Base-by-base conservation (phyloP, 2,329 filamentous ascomycete species). In the Paraphaeosphaeria minitans region DNA sequence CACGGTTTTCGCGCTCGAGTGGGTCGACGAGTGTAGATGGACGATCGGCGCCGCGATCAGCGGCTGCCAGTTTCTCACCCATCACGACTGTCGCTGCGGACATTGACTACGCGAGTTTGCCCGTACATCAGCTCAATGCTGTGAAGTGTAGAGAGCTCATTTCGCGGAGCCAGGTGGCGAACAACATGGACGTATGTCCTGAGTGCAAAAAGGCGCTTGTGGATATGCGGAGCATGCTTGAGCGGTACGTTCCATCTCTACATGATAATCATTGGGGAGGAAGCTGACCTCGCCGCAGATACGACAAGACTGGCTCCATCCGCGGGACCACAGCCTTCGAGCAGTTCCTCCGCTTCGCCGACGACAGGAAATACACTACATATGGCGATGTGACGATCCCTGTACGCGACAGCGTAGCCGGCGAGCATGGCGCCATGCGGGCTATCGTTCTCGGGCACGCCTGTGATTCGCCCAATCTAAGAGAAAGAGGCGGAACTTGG, bases 221-320 rank as follows among this genome's bases (percentile, higher is more conserved):
- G 7, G 29, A 22, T 8, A 53, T 53, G 51, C 41, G 51, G 35
- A 53, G 37, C 13, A 53, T 53, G 51, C 39, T 53, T 10, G 51
- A 53, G 41, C 41, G 51, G 39, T 51, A 24, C 16, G 10, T 12
- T 21, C 13, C 16, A 13, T 22, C 19, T 24, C 19, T 14, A 5
- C 24, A 29, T 29, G 8, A 29, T 4, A 29, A 29, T 29, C 8
- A 29, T 8, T 29, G 27, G 27, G 4, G 8, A 6, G 9, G 4
- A 21, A 29, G 14, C 48, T 50, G 39, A 50, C n/a, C 2, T 13
- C 7, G 9, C 13, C 14, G 12, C 12, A 51, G 48, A 4, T 53
- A 53, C 41, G 51, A 53, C 19, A 53, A 53, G 16, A 46, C 51
- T 2, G 51, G 51, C 27, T 53, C 41, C 29, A 53, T 53, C 51